Evolutionary conservation across 768 basidiomycete genomes (phyloP).

Genomic region (Boletus subcaerulescens): DNA sequence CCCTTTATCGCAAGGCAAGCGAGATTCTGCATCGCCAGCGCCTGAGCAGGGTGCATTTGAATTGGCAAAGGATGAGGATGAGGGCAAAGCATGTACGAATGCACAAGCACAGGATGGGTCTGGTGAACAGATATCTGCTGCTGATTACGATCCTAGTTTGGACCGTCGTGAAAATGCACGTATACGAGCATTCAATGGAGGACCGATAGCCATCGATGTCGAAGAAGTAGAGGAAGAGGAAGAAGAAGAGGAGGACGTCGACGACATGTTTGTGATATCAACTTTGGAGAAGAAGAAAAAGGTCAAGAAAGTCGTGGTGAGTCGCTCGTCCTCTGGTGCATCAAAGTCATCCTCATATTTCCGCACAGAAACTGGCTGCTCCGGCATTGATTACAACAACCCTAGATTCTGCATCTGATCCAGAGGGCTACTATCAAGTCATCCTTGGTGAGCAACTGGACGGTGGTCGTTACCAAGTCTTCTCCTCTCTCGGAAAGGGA

Average conservation of each 20-base stretch:
- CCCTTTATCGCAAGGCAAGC: conserved; percentile 37
- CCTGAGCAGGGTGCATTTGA: conserved; percentile 61
- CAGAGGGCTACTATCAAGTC: conserved; percentile 94
- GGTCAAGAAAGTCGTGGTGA: conserved; percentile 51
- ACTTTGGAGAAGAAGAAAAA: conserved; percentile 48
- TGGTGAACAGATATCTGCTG: conserved; percentile 78
- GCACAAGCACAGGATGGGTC: conserved; percentile 44
- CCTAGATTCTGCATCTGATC: conserved; percentile 86
- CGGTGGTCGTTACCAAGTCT: conserved; percentile 90
- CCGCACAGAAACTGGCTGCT: conserved; percentile 43
- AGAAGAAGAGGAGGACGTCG: conserved; percentile 65
- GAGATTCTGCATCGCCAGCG: conserved; percentile 55
- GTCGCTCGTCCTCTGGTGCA: conserved; percentile 15
- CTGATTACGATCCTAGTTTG: conserved; percentile 85
- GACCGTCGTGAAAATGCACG: conserved; percentile 86
- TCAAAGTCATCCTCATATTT: conserved; percentile 1
- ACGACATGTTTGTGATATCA: conserved; percentile 91
- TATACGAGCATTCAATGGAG: conserved; percentile 50
- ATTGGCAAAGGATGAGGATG: conserved; percentile 63
- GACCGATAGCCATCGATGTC: conserved; percentile 39
- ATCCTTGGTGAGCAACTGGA: conserved; percentile 94
- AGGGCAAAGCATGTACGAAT: conserved; percentile 45
- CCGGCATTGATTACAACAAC: conserved; percentile 73
- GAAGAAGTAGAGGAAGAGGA: conserved; percentile 44
- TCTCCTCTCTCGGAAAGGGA: conserved; percentile 92